phyloP scores from a whole-genome alignment of 495 filamentous ascomycete genomes.

The Lineolata rhizophorae region DNA sequence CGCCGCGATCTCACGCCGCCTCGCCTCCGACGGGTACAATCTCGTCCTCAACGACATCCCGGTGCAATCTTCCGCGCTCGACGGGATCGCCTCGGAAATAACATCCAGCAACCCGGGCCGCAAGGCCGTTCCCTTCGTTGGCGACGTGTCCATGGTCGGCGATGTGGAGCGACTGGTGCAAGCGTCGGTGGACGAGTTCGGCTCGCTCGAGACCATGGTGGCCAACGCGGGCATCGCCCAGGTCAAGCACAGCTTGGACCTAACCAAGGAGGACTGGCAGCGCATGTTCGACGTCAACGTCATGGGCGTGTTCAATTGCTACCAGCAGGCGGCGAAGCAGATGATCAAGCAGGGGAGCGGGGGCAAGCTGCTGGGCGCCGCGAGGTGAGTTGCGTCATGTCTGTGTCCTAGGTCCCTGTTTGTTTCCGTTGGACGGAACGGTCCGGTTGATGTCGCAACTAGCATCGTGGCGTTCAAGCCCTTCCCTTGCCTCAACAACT shows the following conservation, averaged over 20 bases:
- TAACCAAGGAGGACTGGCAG: conserved; percentile 26
- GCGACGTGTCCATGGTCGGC: conserved; percentile 29
- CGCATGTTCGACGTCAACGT: conserved; percentile 33
- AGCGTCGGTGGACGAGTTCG: conserved; percentile 23
- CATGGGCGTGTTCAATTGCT: conserved; percentile 34
- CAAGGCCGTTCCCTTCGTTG: conserved; percentile 23
- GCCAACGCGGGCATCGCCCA: conserved; percentile 39
- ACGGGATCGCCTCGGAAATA: conserved; percentile 29
- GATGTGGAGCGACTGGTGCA: conserved; percentile 28
- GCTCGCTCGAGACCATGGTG: conserved; percentile 34
- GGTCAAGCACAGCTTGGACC: conserved; percentile 27
- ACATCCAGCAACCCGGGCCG: conserved; percentile 19
- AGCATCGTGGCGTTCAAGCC: conserved; percentile 34
- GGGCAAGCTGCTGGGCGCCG: conserved; percentile 32
- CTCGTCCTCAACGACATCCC: conserved; percentile 36
- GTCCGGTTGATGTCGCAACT: not conserved
- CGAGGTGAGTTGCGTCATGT: conserved; percentile 13
- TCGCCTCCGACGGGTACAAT: conserved; percentile 36
- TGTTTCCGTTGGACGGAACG: no score
- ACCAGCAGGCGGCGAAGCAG: conserved; percentile 28
- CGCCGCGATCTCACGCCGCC: conserved; percentile 34
- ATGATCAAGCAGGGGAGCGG: conserved; percentile 26
- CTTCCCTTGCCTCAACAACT: conserved; percentile 28
- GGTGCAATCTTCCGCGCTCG: conserved; percentile 22
- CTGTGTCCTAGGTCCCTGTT: no score